Base-by-base conservation (phyloP, 1,139 yeast genomes). In the Kodamaea sp. region DNA sequence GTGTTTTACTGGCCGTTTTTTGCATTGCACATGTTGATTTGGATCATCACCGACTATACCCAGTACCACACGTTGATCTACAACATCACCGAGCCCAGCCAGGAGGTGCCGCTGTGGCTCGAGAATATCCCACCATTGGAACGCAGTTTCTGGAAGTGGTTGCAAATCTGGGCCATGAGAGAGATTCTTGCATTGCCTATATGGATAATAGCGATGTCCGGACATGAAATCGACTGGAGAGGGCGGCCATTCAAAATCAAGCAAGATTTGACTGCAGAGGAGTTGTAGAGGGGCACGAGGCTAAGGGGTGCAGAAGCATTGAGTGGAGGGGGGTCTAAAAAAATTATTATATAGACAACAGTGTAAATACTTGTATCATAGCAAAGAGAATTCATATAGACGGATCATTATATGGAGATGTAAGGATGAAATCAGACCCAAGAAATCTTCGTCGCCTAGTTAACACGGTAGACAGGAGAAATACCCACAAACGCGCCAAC, bases 151-250 rank as follows among this genome's bases (percentile, higher is more conserved):
- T 26, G 36, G 23, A 46, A 39, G 22, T 69, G 74, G 73, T 31
- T 53, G 6, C 46, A 49, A 30, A 49, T 64, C 15, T 88, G 97
- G 97, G 23, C 72, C 0, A 53, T 78, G 29, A 66, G 97, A 34
- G 97, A 88, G 52, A 14, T 70, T 0, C 61, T 87, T 39, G 96
- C 96, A 1, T 63, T 88, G 22, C 96, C 96, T 0, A 78, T 88
- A 16, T 88, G 97, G 97, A 44, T 83, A 3, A 68, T 65, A 24
- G 95, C 96, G 1, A 83, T 88, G 83, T 49, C 70, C 26, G 96
- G 96, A 0, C 82, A 83, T 23, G 74, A 72, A 34, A 83, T 88
- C 25, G 83, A 80, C 41, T 88, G 97, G 97, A 67, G 97, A 41
- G 86, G 88, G 16, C 70, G 77, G 40, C 88, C 89, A 4, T 88